phyloP scores from a whole-genome alignment of 1,139 yeast species.

The Kazachstania sp. region DNA sequence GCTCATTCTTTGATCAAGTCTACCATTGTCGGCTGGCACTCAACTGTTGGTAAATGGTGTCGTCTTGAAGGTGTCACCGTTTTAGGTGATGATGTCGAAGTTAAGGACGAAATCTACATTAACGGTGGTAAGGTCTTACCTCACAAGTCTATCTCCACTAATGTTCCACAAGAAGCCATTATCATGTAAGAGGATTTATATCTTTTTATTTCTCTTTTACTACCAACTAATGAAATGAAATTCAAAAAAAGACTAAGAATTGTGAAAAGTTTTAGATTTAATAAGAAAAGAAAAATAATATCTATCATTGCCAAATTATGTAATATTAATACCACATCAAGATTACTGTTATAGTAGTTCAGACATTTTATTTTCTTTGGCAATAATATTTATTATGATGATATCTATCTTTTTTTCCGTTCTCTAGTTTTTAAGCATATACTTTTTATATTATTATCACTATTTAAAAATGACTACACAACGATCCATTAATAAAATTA shows the following conservation, averaged over 20 bases:
- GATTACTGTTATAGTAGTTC: no score
- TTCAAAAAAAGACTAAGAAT: not conserved
- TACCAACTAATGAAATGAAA: not conserved
- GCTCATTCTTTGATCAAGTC: constrained; percentile 98
- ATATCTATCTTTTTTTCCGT: not conserved
- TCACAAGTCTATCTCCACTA: constrained; percentile 92
- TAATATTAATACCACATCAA: not conserved
- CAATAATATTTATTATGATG: not conserved
- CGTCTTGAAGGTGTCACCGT: constrained; percentile 97
- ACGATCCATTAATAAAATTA: not conserved
- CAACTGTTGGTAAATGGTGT: constrained; percentile 98
- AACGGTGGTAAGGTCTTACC: constrained; percentile 99
- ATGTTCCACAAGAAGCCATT: constrained; percentile 95
- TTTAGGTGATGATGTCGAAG: constrained; percentile 97
- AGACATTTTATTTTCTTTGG: no score
- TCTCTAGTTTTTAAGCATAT: not conserved
- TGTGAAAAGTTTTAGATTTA: not conserved
- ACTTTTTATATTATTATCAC: constrained; percentile 1
- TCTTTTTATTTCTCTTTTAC: not conserved
- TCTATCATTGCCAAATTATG: not conserved
- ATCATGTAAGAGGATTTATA: constrained; percentile 55
- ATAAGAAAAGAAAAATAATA: not conserved
- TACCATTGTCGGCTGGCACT: constrained; percentile 98
- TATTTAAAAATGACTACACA: not conserved
- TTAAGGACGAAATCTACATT: constrained; percentile 96